Evolutionary conservation across 352 stramenopile species (phyloP), one percentile per base, ranked within the genome.

Genomic region (Phytophthora vignae): DNA sequence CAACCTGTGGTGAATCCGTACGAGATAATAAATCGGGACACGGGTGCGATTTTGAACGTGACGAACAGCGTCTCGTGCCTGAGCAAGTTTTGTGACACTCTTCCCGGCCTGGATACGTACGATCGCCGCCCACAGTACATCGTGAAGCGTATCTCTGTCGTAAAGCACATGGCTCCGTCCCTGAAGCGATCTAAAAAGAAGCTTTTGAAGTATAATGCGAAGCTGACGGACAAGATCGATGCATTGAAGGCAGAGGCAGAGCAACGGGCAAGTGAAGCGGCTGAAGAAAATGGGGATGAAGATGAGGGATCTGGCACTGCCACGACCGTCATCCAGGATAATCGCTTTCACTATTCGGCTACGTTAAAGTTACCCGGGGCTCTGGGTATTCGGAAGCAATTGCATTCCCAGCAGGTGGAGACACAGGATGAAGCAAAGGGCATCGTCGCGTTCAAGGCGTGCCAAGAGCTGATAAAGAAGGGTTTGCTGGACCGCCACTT

Each of bases 361-460:
- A 82, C 79, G n/a, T 69, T 96, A 42, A 82, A 78, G 22, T 66
- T 96, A 12, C 90, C 90, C 14, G 65, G 76, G 12, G 79, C 76
- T 29, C 64, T 95, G 0, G 71, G 79, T 5, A 85, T 93, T 9
- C 92, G 90, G 58, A 89, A 88, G 21, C 73, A 90, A 54, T 76
- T 94, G 3, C 64, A 76, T 46, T 94, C 84, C 12, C 77, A 84
- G n/a, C 88, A 88, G 46, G 88, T 95, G 1, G 64, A 69, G 40
- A 85, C 80, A 0, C 76, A 90, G 40, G 68, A 75, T 0, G 83
- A 93, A 73, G 88, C 90, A 10, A 95, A 94, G 46, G 85, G 86
- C 1, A 95, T 96, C 59, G 88, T 90, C 7, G 88, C 90, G 4
- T 96, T 93, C 57, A 91, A 95, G 65, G 90, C 82, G 2, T 93